Conservation (phyloP, 768 basidiomycete species). For the Leccinum subtestaceum region DNA sequence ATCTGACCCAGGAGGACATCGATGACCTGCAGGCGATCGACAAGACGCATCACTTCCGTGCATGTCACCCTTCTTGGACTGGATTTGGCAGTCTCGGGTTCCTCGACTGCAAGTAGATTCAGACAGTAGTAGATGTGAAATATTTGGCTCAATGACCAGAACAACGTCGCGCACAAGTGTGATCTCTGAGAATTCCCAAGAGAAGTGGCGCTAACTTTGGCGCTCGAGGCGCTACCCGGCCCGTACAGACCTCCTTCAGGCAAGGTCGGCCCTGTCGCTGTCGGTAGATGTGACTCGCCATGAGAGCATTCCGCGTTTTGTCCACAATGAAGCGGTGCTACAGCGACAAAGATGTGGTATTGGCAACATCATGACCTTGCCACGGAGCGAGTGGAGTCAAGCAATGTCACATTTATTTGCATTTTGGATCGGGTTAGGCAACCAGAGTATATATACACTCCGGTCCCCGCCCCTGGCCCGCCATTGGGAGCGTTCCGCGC, state of each 20-base stretch:
- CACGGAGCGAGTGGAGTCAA: background rate
- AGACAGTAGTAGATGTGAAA: slow-evolving; percentile 2
- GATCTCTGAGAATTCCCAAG: background rate
- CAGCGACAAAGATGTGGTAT: background rate
- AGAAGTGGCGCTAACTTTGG: background rate
- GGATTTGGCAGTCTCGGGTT: slow-evolving; percentile 63
- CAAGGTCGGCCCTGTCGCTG: slow-evolving; percentile 8
- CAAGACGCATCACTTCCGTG: slow-evolving; percentile 61
- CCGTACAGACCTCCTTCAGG: slow-evolving; percentile 8
- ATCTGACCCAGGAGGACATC: slow-evolving; percentile 62
- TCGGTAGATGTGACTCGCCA: background rate
- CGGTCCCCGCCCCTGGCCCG: background rate
- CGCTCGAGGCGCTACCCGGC: background rate
- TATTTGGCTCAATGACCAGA: background rate
- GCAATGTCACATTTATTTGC: slow-evolving; percentile 1
- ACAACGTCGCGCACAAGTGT: background rate
- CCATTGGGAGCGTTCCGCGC: background rate
- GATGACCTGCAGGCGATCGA: slow-evolving; percentile 55
- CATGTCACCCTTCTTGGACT: slow-evolving; percentile 62
- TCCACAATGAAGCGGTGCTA: background rate
- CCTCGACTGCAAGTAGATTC: slow-evolving; percentile 45
- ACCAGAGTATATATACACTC: slow-evolving; percentile 6
- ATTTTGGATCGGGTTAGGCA: slow-evolving; percentile 5
- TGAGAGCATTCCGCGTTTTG: background rate
- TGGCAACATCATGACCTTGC: background rate